Evolutionary conservation across 805 yeast species (phyloP).

Genomic region (Vanderwaltozyma verrucispora): DNA sequence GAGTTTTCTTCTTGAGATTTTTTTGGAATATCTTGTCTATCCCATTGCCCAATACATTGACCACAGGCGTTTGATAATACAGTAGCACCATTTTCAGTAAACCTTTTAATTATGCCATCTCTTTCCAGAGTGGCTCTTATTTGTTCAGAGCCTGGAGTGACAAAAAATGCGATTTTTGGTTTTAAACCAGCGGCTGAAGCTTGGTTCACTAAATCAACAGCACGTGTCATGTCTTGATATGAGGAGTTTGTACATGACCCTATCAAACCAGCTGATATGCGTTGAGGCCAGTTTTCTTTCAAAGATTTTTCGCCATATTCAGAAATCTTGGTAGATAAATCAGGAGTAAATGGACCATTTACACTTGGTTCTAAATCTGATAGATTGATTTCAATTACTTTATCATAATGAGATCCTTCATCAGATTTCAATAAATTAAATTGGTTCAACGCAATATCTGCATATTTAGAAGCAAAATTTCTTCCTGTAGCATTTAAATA

Average conservation of each 20-base stretch:
- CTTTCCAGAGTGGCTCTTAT: conserved; percentile 94
- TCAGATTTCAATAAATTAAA: conserved; percentile 71
- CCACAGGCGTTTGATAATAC: conserved; percentile 98
- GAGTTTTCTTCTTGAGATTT: conserved; percentile 64
- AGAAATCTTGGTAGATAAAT: conserved; percentile 87
- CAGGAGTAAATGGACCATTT: conserved; percentile 98
- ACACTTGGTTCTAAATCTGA: conserved; percentile 84
- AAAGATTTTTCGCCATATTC: conserved; percentile 62
- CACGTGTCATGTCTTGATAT: conserved; percentile 96
- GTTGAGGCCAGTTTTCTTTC: conserved; percentile 75
- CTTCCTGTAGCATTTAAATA: conserved; percentile 81
- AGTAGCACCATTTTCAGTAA: conserved; percentile 79
- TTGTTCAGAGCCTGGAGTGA: conserved; percentile 98
- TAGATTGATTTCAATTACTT: conserved; percentile 83
- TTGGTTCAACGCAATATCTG: conserved; percentile 46
- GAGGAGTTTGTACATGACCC: conserved; percentile 99
- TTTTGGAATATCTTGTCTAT: conserved; percentile 69
- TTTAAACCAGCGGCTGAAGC: conserved; percentile 80
- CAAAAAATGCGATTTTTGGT: conserved; percentile 86
- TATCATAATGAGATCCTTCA: conserved; percentile 81
- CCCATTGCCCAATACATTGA: conserved; percentile 99
- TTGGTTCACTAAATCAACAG: conserved; percentile 79
- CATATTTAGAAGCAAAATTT: conserved; percentile 49
- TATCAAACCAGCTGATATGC: conserved; percentile 84
- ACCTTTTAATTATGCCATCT: conserved; percentile 78